These are phyloP conservation scores for Podospora didyma DNA, from an alignment of 495 filamentous ascomycete genomes.

Conservation along the genomic window DNA sequence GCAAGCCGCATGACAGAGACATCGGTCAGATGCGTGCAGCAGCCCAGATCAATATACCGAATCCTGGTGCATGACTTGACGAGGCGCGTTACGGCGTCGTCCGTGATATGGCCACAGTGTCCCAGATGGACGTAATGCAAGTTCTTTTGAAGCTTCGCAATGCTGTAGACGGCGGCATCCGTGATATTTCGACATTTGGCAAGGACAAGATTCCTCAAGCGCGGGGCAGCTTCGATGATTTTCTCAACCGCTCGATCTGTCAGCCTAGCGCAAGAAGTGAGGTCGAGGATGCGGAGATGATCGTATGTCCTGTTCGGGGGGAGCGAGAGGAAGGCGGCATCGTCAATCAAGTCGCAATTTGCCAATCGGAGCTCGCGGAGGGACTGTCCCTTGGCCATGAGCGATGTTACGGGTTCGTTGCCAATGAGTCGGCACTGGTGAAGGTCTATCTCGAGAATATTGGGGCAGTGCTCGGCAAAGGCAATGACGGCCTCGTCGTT, in stretches of 20 bases:
- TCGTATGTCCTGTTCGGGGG: constrained; percentile 67
- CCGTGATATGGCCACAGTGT: constrained; percentile 88
- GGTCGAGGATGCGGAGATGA: constrained; percentile 85
- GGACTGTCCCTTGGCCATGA: constrained; percentile 70
- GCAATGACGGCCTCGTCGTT: constrained; percentile 75
- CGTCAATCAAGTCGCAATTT: constrained; percentile 77
- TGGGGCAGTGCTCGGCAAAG: constrained; percentile 81
- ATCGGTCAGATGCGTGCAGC: constrained; percentile 88
- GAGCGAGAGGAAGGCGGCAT: constrained; percentile 81
- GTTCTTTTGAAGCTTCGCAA: constrained; percentile 88
- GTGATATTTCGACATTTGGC: constrained; percentile 93
- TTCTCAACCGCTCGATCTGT: constrained; percentile 82
- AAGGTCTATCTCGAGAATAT: constrained; percentile 94
- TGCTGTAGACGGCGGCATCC: constrained; percentile 81
- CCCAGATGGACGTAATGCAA: constrained; percentile 94
- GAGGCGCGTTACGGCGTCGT: constrained; percentile 75
- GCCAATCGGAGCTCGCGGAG: constrained; percentile 86
- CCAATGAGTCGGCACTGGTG: constrained; percentile 78
- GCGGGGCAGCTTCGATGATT: constrained; percentile 80
- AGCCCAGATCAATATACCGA: constrained; percentile 94
- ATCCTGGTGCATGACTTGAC: constrained; percentile 88
- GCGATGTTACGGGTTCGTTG: constrained; percentile 71
- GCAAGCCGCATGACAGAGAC: constrained; percentile 80
- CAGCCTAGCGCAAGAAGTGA: constrained; percentile 80
- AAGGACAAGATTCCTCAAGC: constrained; percentile 86